Evolutionary conservation across 306 rosid species (phyloP).

Genomic region (Heteromeles arbutifolia): DNA sequence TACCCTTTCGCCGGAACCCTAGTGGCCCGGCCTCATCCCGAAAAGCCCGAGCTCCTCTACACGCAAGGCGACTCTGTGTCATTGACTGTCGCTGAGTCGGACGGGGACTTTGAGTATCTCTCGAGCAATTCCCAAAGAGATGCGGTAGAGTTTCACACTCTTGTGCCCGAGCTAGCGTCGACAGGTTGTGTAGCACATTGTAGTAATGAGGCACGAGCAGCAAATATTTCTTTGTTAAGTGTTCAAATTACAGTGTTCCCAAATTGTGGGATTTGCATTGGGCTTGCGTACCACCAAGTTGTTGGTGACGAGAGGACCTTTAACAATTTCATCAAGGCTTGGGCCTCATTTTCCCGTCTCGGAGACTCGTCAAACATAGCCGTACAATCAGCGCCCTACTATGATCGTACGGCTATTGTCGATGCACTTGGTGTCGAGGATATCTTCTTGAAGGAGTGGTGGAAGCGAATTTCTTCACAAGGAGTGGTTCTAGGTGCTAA

Average conservation of each 20-base stretch:
- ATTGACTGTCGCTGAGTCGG: conserved; percentile 17
- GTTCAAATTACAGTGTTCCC: conserved; percentile 39
- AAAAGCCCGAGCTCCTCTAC: conserved; percentile 29
- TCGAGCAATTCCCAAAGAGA: conserved; percentile 19
- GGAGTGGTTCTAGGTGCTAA: background rate
- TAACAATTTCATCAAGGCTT: conserved; percentile 37
- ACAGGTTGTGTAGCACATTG: background rate
- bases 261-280: conserved; percentile 35
- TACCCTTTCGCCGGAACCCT: conserved; percentile 39
- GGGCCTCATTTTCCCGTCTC: conserved; percentile 29
- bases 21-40: background rate
- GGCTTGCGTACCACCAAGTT: conserved; percentile 31
- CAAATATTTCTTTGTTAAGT: conserved; percentile 27
- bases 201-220: background rate
- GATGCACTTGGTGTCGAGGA: conserved; percentile 24
- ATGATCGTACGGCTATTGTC: conserved; percentile 28
- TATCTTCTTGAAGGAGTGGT: conserved; percentile 38
- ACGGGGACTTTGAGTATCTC: conserved; percentile 21
- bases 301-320: conserved; percentile 46
- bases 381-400: background rate
- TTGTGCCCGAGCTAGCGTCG: conserved; percentile 27
- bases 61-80: conserved; percentile 14
- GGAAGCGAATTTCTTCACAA: conserved; percentile 6
- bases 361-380: background rate
- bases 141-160: conserved; percentile 13